Conservation (phyloP, 1,284 basidiomycete species). For the Coniferiporia weirii region DNA sequence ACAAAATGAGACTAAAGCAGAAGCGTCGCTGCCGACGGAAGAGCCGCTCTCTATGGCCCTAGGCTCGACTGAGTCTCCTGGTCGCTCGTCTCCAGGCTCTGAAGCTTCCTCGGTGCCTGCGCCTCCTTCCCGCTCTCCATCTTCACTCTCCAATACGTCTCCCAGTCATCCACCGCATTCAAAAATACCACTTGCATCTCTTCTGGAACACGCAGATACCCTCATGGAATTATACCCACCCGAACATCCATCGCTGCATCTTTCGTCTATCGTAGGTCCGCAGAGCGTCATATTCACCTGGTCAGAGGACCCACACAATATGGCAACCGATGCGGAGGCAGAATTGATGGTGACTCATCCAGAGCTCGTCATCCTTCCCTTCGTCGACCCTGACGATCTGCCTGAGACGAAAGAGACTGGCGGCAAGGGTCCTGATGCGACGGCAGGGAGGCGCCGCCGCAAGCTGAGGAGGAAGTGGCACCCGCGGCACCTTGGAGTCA, state of each 20-base stretch:
- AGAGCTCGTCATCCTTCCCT: slow-evolving; percentile 48
- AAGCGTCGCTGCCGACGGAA: background rate
- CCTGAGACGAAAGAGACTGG: slow-evolving; percentile 26
- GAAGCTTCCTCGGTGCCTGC: background rate
- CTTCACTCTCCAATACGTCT: background rate
- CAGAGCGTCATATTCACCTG: slow-evolving; percentile 58
- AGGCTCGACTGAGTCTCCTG: background rate
- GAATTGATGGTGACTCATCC: slow-evolving; percentile 56
- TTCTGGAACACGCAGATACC: slow-evolving; percentile 41
- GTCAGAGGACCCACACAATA: slow-evolving; percentile 37
- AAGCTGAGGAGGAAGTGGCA: slow-evolving; percentile 25
- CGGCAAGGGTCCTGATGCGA: slow-evolving; percentile 18
- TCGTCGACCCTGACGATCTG: slow-evolving; percentile 33
- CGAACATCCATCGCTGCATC: slow-evolving; percentile 37
- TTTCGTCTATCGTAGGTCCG: slow-evolving; percentile 67
- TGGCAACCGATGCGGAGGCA: slow-evolving; percentile 50
- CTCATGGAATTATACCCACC: slow-evolving; percentile 43
- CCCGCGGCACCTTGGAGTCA: slow-evolving; percentile 25
- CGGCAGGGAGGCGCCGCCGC: slow-evolving; percentile 22
- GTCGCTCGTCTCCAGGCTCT: background rate
- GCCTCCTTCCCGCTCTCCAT: background rate
- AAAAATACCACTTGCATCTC: slow-evolving; percentile 27
- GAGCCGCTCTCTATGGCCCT: background rate
- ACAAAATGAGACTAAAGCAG: background rate
- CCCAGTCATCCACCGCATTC: background rate